Base-by-base conservation (phyloP, 225 moss, liverwort and hornwort species). In the Pseudisothecium myosuroides region DNA sequence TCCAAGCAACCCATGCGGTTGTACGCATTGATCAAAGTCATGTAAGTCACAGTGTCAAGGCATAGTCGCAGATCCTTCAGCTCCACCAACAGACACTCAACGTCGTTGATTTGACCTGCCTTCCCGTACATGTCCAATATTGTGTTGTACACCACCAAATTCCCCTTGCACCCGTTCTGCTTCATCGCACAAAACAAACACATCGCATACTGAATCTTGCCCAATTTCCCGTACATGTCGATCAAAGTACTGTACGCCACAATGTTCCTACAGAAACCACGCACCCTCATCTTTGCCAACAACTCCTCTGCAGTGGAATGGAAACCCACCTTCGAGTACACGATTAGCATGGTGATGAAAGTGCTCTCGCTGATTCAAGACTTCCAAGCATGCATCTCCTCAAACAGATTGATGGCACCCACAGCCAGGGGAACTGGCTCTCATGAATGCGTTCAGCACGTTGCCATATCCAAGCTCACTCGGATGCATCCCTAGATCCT, bases 171-270 rank as follows among this genome's bases (percentile, higher is more conserved):
- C 29, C 96, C 95, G 71, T 88, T 81, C 63, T 88, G 85, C 88
- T 92, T 93, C 93, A 96, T 91, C 29, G 76, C 39, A 45, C 85
- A 28, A 80, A 95, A 95, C 88, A 93, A 69, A 72, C 89, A 82
- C 4, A 87, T 73, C 39, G 94, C 95, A 12, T 95, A 93, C 71
- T 88, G 87, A n/a, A 95, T 17, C 89, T 91, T 91, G 50, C 95
- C 95, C 80, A 93, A 90, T 83, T 95, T 96, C 68, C 95, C 92
- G 34, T 96, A 96, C 93, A 96, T 95, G 85, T 95, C 93, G 45
- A 96, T 96, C 81, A 96, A 87, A 26, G 95, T 96, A 80, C 94
- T 92, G 84, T 95, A 95, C 34, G 95, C 95, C 82, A 95, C 93
- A 4, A 91, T 41, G 86, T 91, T 95, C 28, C 60, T 65, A 56